Evolutionary conservation across 768 basidiomycete genomes (phyloP), one percentile per base, ranked within the genome.

Genomic region (Boletus eberwhitei): DNA sequence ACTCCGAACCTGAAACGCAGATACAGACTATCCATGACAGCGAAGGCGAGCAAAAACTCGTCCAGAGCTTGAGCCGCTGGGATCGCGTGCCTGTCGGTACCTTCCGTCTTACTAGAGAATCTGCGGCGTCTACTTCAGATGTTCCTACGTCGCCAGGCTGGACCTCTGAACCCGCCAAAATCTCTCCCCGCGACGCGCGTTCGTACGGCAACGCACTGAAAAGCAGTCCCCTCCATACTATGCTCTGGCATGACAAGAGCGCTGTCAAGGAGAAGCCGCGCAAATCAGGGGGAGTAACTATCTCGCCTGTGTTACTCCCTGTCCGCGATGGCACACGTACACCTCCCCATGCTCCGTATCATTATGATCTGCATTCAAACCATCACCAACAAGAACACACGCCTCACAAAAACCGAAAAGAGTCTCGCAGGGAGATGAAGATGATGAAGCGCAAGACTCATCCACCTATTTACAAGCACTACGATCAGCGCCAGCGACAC

Each of bases 71-170:
- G 24, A 80, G 72, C 48, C 77, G 88, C 8, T 91, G 90, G 90
- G 88, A 90, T 57, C 75, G 79, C 38, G 81, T 90, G 46, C 84
- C 88, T 8, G 82, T 90, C 54, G 79, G 79, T 50, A 84, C 88
- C 13, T 90, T 90, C 76, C 80, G 87, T 31, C 81, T 85, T 43
- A 84, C 83, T 7, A 76, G 82, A 65, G 65, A 66, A 43, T 50
- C 66, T n/a, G 65, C 9, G 21, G 37, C 53, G 29, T 65, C 68
- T 13, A 35, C 57, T 9, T 62, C 70, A 14, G 69, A 72, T 44
- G 59, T 60, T 31, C 63, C 69, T 36, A 59, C 64, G 1, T 69
- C 69, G 11, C 67, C 71, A 16, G 57, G 58, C 32, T 71, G 69
- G 69, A 46, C 61, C 35, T 63, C 69, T 36, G 69, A 72, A 47